A percentile compares a stretch with the other conserved stretches of the same genome.
Evolutionary conservation across 139 green algal genomes (phyloP).

Genomic region (Dunaliella sp.): DNA sequence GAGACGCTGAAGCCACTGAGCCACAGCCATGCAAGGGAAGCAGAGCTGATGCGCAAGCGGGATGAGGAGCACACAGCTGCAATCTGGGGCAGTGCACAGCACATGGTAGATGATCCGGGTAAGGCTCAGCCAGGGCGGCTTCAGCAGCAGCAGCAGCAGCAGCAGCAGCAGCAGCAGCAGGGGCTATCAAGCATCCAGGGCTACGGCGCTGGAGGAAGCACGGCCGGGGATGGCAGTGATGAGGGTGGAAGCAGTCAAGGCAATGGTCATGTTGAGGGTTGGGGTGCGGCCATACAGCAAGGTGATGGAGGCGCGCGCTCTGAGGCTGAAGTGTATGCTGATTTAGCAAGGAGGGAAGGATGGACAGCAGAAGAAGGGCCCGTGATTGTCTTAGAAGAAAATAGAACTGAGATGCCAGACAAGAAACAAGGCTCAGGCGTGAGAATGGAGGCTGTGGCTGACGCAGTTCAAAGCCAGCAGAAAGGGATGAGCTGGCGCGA

Average conservation of each 20-base stretch:
- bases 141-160: not conserved
- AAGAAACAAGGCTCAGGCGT: no score
- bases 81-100: no score
- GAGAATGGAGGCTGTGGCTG: not conserved
- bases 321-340: not conserved
- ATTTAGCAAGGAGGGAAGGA: not conserved
- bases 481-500: not conserved
- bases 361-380: not conserved
- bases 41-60: constrained; percentile 9
- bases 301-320: not conserved
- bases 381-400: not conserved
- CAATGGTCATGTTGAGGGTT: not conserved
- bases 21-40: not conserved
- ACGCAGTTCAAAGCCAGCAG: not conserved
- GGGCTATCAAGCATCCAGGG: not conserved
- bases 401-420: not conserved
- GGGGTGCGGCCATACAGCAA: no score
- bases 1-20: constrained; percentile 4
- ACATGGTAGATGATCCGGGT: no score
- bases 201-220: not conserved
- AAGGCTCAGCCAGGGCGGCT: not conserved
- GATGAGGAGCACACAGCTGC: not conserved
- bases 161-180: not conserved
- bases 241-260: not conserved
- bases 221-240: not conserved